A percentile compares a stretch with the other conserved stretches of the same genome.
phyloP scores from a whole-genome alignment of 2,329 filamentous ascomycete species.

The Geosmithia morbida region DNA sequence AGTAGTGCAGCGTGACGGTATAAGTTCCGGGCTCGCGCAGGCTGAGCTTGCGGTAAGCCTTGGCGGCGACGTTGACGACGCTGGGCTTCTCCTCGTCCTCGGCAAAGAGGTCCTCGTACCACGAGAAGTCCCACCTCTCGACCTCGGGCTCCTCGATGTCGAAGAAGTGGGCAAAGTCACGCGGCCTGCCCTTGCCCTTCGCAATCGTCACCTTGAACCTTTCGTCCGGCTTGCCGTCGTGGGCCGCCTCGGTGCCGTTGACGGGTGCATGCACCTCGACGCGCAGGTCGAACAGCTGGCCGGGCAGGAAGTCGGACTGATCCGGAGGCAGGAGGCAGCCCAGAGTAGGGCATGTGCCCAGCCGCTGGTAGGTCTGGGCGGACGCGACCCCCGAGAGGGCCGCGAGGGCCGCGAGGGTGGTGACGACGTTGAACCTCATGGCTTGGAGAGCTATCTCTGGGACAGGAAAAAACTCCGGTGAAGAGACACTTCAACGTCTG shows the following conservation, averaged over 20 bases:
- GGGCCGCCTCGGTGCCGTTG: conserved; percentile 69
- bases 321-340: conserved; percentile 48
- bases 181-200: conserved; percentile 32
- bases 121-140: conserved; percentile 73
- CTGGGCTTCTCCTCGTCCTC: conserved; percentile 54
- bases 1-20: conserved; percentile 62
- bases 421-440: conserved; percentile 16
- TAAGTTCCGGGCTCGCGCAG: conserved; percentile 71
- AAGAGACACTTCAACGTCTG: neutral
- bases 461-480: too few relatives aligned
- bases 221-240: conserved; percentile 53
- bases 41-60: conserved; percentile 61
- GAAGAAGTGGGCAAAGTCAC: conserved; percentile 53
- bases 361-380: conserved; percentile 44
- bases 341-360: conserved; percentile 43
- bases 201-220: conserved; percentile 62
- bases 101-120: conserved; percentile 75
- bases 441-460: neutral
- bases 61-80: conserved; percentile 66
- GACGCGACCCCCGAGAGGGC: conserved; percentile 23
- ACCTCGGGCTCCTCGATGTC: conserved; percentile 53
- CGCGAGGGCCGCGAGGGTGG: conserved; percentile 17
- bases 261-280: conserved; percentile 69
- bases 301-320: conserved; percentile 66
- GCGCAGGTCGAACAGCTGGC: conserved; percentile 73